phyloP scores from a whole-genome alignment of 108 stramenopile genomes.

The Skeletonema costatum region DNA sequence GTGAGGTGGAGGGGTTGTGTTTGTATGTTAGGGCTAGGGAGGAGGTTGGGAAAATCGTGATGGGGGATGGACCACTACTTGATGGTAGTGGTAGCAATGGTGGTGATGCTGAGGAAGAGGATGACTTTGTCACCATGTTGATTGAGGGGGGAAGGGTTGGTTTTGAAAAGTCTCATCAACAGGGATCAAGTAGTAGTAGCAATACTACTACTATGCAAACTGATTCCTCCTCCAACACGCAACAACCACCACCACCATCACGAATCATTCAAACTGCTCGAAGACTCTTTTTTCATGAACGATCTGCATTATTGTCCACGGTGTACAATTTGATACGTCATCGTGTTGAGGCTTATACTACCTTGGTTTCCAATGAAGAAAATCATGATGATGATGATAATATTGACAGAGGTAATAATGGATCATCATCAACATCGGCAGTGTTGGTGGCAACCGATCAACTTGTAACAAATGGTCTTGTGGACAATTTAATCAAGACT shows the following conservation, averaged over 20 bases:
- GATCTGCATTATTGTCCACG: constrained; percentile 29
- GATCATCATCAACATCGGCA: background rate
- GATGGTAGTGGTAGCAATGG: background rate
- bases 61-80: background rate
- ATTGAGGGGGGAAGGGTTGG: constrained; percentile 16
- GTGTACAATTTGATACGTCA: constrained; percentile 33
- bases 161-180: background rate
- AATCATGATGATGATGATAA: background rate
- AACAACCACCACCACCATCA: background rate
- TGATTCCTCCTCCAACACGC: background rate
- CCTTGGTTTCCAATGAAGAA: background rate
- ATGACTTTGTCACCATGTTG: constrained; percentile 21
- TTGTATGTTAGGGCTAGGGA: constrained; percentile 54
- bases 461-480: constrained; percentile 52
- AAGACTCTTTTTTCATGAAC: constrained; percentile 40
- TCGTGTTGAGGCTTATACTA: constrained; percentile 27
- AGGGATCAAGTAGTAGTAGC: background rate
- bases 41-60: background rate
- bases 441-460: constrained; percentile 64
- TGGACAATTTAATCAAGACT: constrained; percentile 57
- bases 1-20: constrained; percentile 51
- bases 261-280: constrained; percentile 5
- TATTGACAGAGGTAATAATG: background rate
- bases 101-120: background rate
- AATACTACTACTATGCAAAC: background rate